Evolutionary conservation across 148 eudicot species (phyloP), one percentile per base, ranked within the genome.

Genomic region (Simmondsia chinensis): DNA sequence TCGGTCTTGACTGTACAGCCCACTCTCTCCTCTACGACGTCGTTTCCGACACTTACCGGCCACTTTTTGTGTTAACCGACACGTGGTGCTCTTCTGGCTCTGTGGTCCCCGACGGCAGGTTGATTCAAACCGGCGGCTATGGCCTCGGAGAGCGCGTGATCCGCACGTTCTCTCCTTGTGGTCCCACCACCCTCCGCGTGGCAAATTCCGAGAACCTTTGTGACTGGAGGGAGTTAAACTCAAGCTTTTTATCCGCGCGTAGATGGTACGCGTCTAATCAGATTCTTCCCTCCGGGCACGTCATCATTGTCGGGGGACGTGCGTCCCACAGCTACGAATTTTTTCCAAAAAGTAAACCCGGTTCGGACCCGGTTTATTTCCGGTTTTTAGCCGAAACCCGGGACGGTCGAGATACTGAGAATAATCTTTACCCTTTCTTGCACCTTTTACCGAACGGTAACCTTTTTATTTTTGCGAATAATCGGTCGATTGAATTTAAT

Each of bases 341-440:
- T 62, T 81, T 61, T 32, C 97, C 97, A 0, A 70, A 60, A 16
- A 37, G n/a, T n/a, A n/a, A 44, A 2, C 20, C 46, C 0, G 4
- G 30, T 6, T 7, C 46, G 5, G 10, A n/a, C 3, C 6, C 33
- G 33, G 45, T 33, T 27, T 20, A 20, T 2, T 50, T 84, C 7
- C 63, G 50, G 0, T 89, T 89, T 60, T 37, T 89, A 48, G 33
- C 20, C 0, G 59, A 74, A 12, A 84, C 97, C 0, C 39, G 43
- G 23, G 97, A 89, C 33, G 64, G 61, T 0, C 48, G 36, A 18
- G 79, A 79, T 14, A 54, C 26, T 12, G 97, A 89, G 43, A 89
- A 89, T 60, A 89, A 89, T 69, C 93, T 89, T 19, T 89, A 89
- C 60, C 97, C 97, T 0, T 89, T 89, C 70, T 54, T 89, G 56